phyloP scores from a whole-genome alignment of 768 basidiomycete species.

The Crepidotus variabilis region DNA sequence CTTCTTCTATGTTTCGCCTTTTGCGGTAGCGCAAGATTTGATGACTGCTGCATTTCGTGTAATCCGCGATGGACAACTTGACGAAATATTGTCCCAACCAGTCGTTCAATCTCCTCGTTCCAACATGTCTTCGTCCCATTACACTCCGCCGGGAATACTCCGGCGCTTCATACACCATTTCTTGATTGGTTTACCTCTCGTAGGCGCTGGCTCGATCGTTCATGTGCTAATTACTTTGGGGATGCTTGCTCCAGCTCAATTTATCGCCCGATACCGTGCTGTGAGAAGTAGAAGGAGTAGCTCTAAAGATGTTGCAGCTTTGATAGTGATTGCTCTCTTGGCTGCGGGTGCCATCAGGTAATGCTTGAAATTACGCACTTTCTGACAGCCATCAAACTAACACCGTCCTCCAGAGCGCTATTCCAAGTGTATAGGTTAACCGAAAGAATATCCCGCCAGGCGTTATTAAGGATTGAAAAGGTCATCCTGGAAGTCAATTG shows the following conservation, averaged over 20 bases:
- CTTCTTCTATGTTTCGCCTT: slow-evolving; percentile 45
- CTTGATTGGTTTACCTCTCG: slow-evolving; percentile 70
- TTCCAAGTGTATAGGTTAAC: slow-evolving; percentile 68
- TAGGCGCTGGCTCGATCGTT: slow-evolving; percentile 73
- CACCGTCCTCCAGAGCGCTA: slow-evolving; percentile 48
- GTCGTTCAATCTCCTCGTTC: slow-evolving; percentile 16
- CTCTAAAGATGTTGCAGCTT: slow-evolving; percentile 60
- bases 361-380: slow-evolving; percentile 1
- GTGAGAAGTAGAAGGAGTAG: slow-evolving; percentile 51
- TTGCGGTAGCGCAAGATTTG: slow-evolving; percentile 56
- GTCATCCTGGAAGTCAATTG: slow-evolving; percentile 74
- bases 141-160: slow-evolving; percentile 41
- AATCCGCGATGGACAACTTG: slow-evolving; percentile 51
- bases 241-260: slow-evolving; percentile 64
- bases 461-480: slow-evolving; percentile 72
- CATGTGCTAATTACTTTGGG: slow-evolving; percentile 67
- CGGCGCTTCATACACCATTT: slow-evolving; percentile 64
- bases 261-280: slow-evolving; percentile 63
- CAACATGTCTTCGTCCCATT: slow-evolving; percentile 16
- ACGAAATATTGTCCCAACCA: slow-evolving; percentile 34
- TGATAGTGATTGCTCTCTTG: slow-evolving; percentile 59
- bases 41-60: slow-evolving; percentile 61
- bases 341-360: slow-evolving; percentile 63
- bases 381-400: slow-evolving; percentile 7
- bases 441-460: slow-evolving; percentile 50